Evolutionary conservation across 1,284 basidiomycete genomes (phyloP), one percentile per base, ranked within the genome.

Genomic region (Microbotryum scabiosae): DNA sequence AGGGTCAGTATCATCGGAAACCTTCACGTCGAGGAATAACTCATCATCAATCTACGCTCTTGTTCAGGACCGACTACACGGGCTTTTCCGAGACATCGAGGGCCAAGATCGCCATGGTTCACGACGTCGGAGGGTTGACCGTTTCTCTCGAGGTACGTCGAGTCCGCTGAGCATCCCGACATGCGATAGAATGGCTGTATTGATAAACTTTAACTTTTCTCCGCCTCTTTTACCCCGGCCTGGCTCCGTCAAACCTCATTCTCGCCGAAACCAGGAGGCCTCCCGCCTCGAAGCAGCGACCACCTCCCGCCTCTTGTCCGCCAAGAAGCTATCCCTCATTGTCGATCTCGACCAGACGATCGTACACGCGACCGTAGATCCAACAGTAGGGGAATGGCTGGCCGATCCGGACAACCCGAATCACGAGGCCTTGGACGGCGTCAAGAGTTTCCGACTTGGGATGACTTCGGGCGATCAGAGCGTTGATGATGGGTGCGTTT

Each of bases 321-420:
- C 84, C 18, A 82, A 85, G 61, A 91, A 87, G 72, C 83, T 98
- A 25, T 90, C 90, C 14, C 84, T 98, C 64, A 97, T 98, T 71
- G 94, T 98, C 70, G 94, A 98, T 78, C 83, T 98, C 47, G 94
- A 98, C 78, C 94, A 98, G 76, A 98, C 94, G 8, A 92, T 98
- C 73, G 91, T 98, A 10, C 94, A 98, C 74, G 94, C 96, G 12
- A 97, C 94, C 0, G 94, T 97, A 43, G 94, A 98, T 75, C 93
- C 96, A 1, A 97, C 94, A 0, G 91, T 97, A 0, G 92, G 91
- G 28, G 93, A 97, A 23, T 97, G 94, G 94, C 88, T 97, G 73
- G 76, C 69, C 32, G 75, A 77, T 66, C 81, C 83, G 59, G 83
- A 82, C 61, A 93, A 93, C 76, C 88, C 90, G 12, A 94, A 94